Evolutionary conservation across 2,329 filamentous ascomycete genomes (phyloP).

Genomic region (Fusarium xyrophilum): DNA sequence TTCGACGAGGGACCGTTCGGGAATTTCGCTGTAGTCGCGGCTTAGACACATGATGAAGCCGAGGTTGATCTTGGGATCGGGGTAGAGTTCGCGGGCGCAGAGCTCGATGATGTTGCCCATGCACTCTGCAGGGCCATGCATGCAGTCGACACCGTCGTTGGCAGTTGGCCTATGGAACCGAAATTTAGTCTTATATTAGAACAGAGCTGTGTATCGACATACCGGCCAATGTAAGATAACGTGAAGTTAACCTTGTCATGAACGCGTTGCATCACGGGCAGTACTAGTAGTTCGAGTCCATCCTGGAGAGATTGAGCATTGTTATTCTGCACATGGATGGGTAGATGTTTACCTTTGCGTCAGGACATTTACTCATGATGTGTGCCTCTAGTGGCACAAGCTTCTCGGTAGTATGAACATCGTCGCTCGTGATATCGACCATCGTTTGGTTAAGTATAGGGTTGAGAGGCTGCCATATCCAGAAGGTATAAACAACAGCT

Average conservation of each 20-base stretch:
- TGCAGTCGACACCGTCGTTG: constrained; percentile 86
- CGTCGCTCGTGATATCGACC: neutral
- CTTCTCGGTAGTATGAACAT: constrained; percentile 13
- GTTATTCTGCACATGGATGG: neutral
- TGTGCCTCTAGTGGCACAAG: constrained; percentile 86
- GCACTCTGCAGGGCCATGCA: constrained; percentile 86
- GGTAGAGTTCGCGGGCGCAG: constrained; percentile 83
- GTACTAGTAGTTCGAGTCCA: constrained; percentile 79
- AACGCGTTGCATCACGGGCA: constrained; percentile 85
- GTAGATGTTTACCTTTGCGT: constrained; percentile 66
- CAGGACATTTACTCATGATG: constrained; percentile 97
- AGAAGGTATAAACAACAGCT: constrained; percentile 39
- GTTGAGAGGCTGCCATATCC: constrained; percentile 38
- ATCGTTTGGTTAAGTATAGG: constrained; percentile 15
- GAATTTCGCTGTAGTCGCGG: constrained; percentile 77
- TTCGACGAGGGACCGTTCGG: constrained; percentile 77
- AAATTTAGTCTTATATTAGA: neutral
- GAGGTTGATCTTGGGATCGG: constrained; percentile 84
- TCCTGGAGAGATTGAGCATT: constrained; percentile 54
- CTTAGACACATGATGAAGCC: constrained; percentile 94
- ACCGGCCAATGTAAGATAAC: constrained; percentile 88
- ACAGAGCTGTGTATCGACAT: constrained; percentile 39
- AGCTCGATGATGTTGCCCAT: constrained; percentile 95
- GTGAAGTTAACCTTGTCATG: constrained; percentile 88
- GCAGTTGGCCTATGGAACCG: constrained; percentile 63